Conservation (phyloP, 257 asterid species). For the Solanum pinnatisectum region DNA sequence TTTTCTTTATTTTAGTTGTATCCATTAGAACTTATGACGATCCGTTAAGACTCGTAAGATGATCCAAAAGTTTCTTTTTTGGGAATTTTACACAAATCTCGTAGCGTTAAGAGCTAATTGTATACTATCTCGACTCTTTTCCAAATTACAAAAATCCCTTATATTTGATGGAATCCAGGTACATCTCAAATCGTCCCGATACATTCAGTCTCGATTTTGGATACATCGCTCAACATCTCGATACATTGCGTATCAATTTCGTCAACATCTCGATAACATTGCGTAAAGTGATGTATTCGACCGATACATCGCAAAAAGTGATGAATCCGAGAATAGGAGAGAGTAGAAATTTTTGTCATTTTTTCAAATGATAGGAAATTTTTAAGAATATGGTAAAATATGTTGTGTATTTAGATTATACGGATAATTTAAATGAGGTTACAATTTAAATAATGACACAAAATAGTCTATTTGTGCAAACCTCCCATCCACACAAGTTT, state of each 20-base stretch:
- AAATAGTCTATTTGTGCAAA: background rate
- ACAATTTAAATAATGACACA: background rate
- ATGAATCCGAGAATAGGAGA: too few relatives aligned
- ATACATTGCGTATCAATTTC: rapidly evolving
- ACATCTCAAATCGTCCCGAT: rapidly evolving
- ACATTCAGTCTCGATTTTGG: too few relatives aligned
- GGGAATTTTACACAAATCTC: too few relatives aligned
- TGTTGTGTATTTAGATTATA: too few relatives aligned
- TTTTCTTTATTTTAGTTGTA: background rate
- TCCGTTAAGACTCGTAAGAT: background rate
- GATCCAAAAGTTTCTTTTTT: background rate
- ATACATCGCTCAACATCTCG: rapidly evolving
- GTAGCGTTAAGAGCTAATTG: rapidly evolving
- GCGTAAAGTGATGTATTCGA: too few relatives aligned
- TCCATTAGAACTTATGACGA: background rate
- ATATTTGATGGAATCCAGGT: rapidly evolving
- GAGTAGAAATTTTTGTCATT: rapidly evolving
- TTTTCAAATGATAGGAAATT: rapidly evolving
- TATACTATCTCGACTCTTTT: rapidly evolving
- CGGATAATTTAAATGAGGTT: background rate
- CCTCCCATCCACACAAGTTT: background rate
- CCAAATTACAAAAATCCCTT: too few relatives aligned
- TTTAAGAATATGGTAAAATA: too few relatives aligned
- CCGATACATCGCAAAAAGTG: too few relatives aligned
- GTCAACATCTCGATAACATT: too few relatives aligned